These are phyloP conservation scores for Corymbia citriodora DNA, from an alignment of 441 rosid species.

Conservation along the genomic window DNA sequence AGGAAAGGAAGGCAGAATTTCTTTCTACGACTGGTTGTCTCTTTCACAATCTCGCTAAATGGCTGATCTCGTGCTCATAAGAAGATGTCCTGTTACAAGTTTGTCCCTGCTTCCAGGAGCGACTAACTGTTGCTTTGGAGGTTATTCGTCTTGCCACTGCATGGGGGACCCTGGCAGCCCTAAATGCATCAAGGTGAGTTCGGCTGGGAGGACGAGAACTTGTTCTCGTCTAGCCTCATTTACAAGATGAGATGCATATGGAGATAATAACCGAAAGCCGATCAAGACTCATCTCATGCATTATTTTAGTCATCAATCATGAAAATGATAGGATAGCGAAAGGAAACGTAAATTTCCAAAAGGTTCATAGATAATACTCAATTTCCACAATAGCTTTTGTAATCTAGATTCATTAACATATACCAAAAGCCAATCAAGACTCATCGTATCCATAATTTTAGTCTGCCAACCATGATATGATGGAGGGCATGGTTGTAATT, in stretches of 20 bases:
- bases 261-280: background rate
- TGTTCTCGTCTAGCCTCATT: too few species aligned
- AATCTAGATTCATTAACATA: background rate
- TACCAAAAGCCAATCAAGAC: background rate
- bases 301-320: background rate
- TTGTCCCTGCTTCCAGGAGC: too few species aligned
- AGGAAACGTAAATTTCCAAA: background rate
- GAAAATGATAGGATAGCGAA: background rate
- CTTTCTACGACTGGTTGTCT: background rate
- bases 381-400: background rate
- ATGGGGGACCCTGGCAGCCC: too few species aligned
- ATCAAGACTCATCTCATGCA: background rate
- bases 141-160: too few species aligned
- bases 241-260: background rate
- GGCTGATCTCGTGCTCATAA: too few species aligned
- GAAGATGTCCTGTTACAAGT: too few species aligned
- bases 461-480: background rate
- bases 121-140: too few species aligned
- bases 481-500: background rate
- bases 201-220: too few species aligned
- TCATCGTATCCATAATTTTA: background rate
- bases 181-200: too few species aligned
- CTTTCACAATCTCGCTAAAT: too few species aligned
- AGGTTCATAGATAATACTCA: background rate
- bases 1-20: background rate